Base-by-base conservation (phyloP, 805 yeast genomes). In the Ogataea saltuana region DNA sequence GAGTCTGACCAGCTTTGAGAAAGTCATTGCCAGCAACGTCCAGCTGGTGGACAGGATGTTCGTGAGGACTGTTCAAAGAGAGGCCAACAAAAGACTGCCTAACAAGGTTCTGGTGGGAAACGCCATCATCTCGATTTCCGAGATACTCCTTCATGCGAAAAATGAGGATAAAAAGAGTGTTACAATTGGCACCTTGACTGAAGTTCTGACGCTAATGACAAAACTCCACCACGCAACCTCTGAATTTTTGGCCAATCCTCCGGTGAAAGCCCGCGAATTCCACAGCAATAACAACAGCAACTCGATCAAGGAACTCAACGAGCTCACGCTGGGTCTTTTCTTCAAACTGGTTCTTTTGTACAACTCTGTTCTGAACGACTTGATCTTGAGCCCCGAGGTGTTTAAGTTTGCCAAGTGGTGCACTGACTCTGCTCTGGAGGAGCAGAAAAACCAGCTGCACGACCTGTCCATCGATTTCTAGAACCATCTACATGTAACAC, bases 331-430 rank as follows among this genome's bases (percentile, higher is more conserved):
- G 63, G 74, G 72, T 44, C 81, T 81, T 39, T 84, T 83, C 57
- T 76, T 78, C 55, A 80, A 80, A 46, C 70, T 85, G 33, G 83
- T 85, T 22, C 66, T 84, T 27, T 74, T 75, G 52, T 85, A 81
- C 60, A 82, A 83, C 57, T 74, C 70, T 31, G 71, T 79, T 34
- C 63, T 85, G 46, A 82, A 82, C 57, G 89, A 83, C 54, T 73
- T 85, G 50, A 71, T 78, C 19, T 65, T 85, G 33, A 72, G 78
- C 39, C 77, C 83, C 3, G 78, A 79, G 35, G 85, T 85, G 4
- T 78, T 78, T 55, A 78, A 77, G 49, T 68, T 84, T 49, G 88
- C 88, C 13, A 81, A 82, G 56, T 80, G 87, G 82, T 85, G 85
- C 20, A 72, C 82, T 43, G 89, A 83, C 51, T 74, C 74, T 22